Base-by-base conservation (phyloP, 1,284 basidiomycete genomes). In the Kalmanozyma brasiliensis region DNA sequence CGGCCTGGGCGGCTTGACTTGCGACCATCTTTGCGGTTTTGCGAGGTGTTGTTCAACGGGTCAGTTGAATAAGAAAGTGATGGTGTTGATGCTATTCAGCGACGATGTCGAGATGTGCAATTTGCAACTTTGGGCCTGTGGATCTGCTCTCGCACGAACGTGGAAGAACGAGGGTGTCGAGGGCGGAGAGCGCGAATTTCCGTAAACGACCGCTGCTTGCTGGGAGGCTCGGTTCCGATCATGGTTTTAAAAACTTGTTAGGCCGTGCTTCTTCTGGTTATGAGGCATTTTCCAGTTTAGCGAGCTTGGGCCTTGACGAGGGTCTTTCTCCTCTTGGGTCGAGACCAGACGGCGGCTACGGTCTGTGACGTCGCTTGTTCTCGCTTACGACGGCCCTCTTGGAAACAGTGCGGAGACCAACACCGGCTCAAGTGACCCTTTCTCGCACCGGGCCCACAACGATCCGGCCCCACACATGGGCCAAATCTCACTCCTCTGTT, bases 1-100 rank as follows among this genome's bases (percentile, higher is more conserved):
- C 63, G 40, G 68, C 68, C 41, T 71, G 58, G 47, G 55, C 62
- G 62, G 56, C 63, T 53, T 55, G 66, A 32, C 66, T 63, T 8
- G 53, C 26, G 26, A 29, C 62, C 68, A 71, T 71, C 17, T 60
- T 63, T 33, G 32, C 22, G 35, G 30, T 42, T 35, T 52, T 47
- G 24, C 30, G 29, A 16, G 16, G 33, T 24, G 5, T 29, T 7
- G 44, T 16, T 24, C 3, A 23, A 34, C 10, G 16, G 37, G 22
- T 37, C 17, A 17, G 33, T 33, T 23, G 30, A 26, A 24, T 20
- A 6, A 2, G 23, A 19, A 20, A 42, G 20, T 16, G 40, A 30
- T 43, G 43, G 37, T 53, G 49, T n/a, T 34, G 41, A 22, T 40
- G 36, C 16, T 23, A 19, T 14, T 9, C 2, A 11, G 26, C 26